phyloP scores from a whole-genome alignment of 1,139 yeast genomes.

The Pichia sp. region DNA sequence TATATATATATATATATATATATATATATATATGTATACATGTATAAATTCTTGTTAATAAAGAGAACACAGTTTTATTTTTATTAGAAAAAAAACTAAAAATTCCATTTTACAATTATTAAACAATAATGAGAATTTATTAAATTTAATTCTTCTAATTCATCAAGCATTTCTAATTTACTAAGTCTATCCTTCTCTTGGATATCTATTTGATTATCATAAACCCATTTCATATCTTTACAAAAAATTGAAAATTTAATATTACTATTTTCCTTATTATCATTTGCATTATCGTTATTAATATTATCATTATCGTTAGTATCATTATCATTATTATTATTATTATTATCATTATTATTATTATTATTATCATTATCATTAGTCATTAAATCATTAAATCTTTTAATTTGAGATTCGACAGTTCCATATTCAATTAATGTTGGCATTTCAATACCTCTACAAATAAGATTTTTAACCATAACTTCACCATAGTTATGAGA shows the following conservation, averaged over 20 bases:
- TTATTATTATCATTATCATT: not conserved
- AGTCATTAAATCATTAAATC: constrained; percentile 26
- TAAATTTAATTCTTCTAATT: constrained; percentile 74
- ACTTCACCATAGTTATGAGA: constrained; percentile 55
- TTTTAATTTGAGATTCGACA: constrained; percentile 37
- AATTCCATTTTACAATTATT: constrained; percentile 27
- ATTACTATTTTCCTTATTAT: no score
- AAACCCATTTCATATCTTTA: constrained; percentile 54
- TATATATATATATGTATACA: not conserved
- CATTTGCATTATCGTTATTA: not conserved
- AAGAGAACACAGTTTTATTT: not conserved
- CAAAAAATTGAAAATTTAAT: constrained; percentile 24
- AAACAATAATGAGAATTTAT: constrained; percentile 75
- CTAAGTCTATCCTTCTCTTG: constrained; percentile 50
- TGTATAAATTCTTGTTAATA: constrained; percentile 1
- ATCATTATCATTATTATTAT: constrained; percentile 20
- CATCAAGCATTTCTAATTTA: constrained; percentile 74
- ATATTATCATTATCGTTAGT: constrained; percentile 1
- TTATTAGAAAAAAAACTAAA: not conserved
- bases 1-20: not conserved
- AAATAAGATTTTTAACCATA: constrained; percentile 67
- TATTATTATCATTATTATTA: constrained; percentile 14
- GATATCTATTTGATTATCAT: constrained; percentile 48
- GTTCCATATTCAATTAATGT: constrained; percentile 48
- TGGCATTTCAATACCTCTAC: constrained; percentile 71